Conservation (phyloP, 805 yeast genomes). For the Candida schatavii region DNA sequence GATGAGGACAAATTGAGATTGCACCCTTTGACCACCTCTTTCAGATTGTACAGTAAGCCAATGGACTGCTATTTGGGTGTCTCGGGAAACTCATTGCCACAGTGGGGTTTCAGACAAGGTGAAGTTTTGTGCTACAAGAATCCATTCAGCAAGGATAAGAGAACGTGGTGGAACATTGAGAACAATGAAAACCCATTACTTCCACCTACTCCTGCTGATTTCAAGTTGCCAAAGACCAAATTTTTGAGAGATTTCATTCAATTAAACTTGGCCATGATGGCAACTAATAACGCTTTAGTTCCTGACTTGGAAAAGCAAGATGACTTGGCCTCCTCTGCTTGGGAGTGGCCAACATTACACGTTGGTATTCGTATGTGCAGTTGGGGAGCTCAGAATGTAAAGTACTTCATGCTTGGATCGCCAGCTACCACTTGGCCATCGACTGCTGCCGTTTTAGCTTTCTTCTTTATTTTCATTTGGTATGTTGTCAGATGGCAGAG, state of each 20-base stretch:
- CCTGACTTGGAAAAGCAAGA: conserved; percentile 74
- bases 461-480: conserved; percentile 45
- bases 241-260: conserved; percentile 70
- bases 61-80: conserved; percentile 85
- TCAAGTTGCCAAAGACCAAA: conserved; percentile 68
- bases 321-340: conserved; percentile 68
- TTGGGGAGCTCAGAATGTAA: conserved; percentile 55
- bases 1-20: conserved; percentile 50
- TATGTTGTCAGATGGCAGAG: conserved; percentile 64
- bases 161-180: conserved; percentile 89
- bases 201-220: conserved; percentile 58
- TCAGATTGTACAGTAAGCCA: conserved; percentile 66
- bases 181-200: conserved; percentile 58
- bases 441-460: conserved; percentile 52
- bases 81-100: conserved; percentile 77
- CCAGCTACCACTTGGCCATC: conserved; percentile 75
- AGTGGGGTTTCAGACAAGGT: conserved; percentile 98
- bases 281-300: conserved; percentile 76
- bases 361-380: conserved; percentile 76
- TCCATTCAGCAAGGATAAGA: conserved; percentile 70
- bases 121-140: conserved; percentile 80
- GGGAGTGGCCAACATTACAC: conserved; percentile 78
- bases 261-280: conserved; percentile 77
- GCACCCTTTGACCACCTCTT: conserved; percentile 81
- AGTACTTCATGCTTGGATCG: conserved; percentile 67